These are phyloP conservation scores for Musa troglodytarum DNA, from an alignment of 176 grass and related monocot species.

Conservation along the genomic window DNA sequence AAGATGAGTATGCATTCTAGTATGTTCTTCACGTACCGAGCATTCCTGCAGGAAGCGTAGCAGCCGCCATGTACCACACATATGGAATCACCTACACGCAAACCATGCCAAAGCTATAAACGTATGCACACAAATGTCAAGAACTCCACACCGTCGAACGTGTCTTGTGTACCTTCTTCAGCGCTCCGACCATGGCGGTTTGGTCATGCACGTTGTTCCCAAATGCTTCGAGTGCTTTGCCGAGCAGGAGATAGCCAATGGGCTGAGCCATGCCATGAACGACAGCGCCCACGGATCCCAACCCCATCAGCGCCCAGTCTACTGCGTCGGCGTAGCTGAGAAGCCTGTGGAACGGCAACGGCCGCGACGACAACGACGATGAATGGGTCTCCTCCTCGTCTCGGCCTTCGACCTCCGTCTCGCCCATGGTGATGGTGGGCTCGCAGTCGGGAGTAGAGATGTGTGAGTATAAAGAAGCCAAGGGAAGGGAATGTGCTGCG, in stretches of 20 bases:
- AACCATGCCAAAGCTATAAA: background rate
- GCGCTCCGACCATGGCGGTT: constrained; percentile 35
- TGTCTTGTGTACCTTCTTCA: constrained; percentile 30
- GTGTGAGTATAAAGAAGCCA: no score
- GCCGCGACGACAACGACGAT: background rate
- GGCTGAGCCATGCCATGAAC: constrained; percentile 61
- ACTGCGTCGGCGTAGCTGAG: constrained; percentile 38
- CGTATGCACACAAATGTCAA: background rate
- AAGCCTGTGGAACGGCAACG: constrained; percentile 35
- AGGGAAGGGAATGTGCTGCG: no score
- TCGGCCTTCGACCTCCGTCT: background rate
- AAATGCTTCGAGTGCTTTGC: constrained; percentile 48
- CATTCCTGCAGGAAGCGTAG: constrained; percentile 62
- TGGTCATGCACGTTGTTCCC: constrained; percentile 47
- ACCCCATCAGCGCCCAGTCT: constrained; percentile 48
- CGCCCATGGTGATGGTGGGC: no score
- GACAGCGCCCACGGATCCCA: constrained; percentile 40
- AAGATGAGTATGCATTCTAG: background rate
- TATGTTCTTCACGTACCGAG: constrained; percentile 30
- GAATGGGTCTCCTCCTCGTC: background rate
- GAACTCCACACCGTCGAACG: background rate
- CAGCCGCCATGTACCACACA: constrained; percentile 74
- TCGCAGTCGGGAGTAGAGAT: no score
- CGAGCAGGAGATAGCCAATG: constrained; percentile 48
- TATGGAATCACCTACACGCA: constrained; percentile 50